These are phyloP conservation scores for Skeletonema costatum DNA, from an alignment of 108 stramenopile species.

Conservation along the genomic window DNA sequence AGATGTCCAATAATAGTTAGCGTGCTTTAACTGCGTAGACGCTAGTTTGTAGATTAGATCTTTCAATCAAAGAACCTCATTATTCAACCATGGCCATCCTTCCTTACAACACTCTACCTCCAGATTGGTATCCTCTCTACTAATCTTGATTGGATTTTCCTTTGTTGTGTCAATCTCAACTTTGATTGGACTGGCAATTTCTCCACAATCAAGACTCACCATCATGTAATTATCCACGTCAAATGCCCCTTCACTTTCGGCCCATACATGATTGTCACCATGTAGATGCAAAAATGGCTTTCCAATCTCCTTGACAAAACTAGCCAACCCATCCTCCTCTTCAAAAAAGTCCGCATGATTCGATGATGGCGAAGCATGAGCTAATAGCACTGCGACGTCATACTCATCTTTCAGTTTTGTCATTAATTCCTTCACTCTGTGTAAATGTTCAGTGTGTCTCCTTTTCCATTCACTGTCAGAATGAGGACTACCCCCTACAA, in stretches of 20 bases:
- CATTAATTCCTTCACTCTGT: conserved; percentile 28
- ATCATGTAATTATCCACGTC: conserved; percentile 20
- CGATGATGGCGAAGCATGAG: conserved; percentile 41
- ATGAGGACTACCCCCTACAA: conserved; percentile 47
- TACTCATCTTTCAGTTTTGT: not conserved
- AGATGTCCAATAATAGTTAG: not conserved
- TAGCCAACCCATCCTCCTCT: conserved; percentile 14
- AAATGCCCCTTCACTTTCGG: conserved; percentile 2
- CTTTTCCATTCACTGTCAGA: conserved; percentile 33
- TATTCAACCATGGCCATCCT: not conserved
- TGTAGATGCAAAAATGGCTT: conserved; percentile 49
- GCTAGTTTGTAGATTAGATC: no score
- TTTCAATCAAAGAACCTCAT: not conserved
- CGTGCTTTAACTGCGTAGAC: no score
- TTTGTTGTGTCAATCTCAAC: conserved; percentile 4
- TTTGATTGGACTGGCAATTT: conserved; percentile 10
- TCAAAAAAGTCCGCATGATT: conserved; percentile 42
- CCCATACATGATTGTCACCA: conserved; percentile 45
- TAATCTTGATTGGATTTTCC: conserved; percentile 10
- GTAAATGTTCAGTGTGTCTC: conserved; percentile 11
- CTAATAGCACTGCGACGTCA: conserved; percentile 42
- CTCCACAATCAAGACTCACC: conserved; percentile 12
- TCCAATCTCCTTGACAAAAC: conserved; percentile 17
- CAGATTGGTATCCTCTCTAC: not conserved
- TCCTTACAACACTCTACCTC: conserved; percentile 1